A percentile compares a stretch with the other conserved stretches of the same genome.
Evolutionary conservation across 2,329 filamentous ascomycete species (phyloP).

Genomic region (Calonectria ilicicola): DNA sequence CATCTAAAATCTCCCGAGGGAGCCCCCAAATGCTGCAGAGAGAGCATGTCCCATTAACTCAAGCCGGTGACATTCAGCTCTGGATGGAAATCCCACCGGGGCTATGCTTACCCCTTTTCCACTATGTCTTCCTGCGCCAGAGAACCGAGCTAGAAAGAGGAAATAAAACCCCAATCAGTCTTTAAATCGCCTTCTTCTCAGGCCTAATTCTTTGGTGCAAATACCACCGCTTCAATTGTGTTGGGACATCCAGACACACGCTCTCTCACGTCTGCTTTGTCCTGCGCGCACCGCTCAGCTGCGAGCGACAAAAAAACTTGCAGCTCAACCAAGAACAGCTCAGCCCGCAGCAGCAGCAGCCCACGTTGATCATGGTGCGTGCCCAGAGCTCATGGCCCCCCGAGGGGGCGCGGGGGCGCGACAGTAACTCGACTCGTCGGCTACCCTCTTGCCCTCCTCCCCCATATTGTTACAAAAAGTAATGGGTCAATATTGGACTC

Average conservation of each 20-base stretch:
- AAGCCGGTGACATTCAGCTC: background rate
- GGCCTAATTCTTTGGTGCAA: background rate
- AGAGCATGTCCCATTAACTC: background rate
- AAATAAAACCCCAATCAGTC: background rate
- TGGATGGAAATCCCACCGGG: background rate
- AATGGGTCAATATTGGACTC: conserved; percentile 6
- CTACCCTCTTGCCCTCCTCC: background rate
- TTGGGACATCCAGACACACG: background rate
- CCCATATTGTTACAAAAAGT: conserved; percentile 9
- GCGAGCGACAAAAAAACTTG: conserved; percentile 18
- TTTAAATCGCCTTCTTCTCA: background rate
- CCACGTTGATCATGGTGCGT: conserved; percentile 27
- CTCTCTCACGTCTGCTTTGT: background rate
- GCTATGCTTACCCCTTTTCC: background rate
- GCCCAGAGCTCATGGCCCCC: background rate
- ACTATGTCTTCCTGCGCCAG: background rate
- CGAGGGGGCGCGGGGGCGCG: background rate
- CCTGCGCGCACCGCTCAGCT: conserved; percentile 7
- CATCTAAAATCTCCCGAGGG: background rate
- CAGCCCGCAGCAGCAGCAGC: conserved; percentile 36
- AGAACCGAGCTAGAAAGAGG: background rate
- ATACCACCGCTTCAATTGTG: background rate
- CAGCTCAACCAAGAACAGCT: conserved; percentile 15
- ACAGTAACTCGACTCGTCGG: conserved; percentile 9
- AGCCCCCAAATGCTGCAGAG: background rate